Evolutionary conservation across 306 rosid genomes (phyloP), one percentile per base, ranked within the genome.

Genomic region (Fragaria vesca): DNA sequence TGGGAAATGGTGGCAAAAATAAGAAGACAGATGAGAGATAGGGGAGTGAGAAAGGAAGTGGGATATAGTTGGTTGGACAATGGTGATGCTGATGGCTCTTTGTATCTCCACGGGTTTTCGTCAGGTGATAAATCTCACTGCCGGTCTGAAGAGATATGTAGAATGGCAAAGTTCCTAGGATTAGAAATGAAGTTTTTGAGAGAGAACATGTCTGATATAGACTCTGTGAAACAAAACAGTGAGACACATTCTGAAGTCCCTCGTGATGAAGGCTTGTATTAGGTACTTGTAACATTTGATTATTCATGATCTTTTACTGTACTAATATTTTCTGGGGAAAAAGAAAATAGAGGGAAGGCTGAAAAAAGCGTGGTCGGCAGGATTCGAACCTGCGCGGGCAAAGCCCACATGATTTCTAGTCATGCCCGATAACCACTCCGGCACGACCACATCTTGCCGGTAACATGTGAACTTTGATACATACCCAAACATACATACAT

Each of bases 51-150:
- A 81, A 93, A 90, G 84, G 93, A 89, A 76, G 89, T 91, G 42
- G 96, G 94, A 15, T 91, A 81, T 81, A 91, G 97, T 81, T 90
- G 96, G 97, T 96, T 88, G 62, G 94, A 91, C 76, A 89, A 78
- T 62, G 88, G 85, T n/a, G 63, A 79, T 66, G 82, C 74, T 78
- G 83, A 76, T 66, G 88, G 85, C 76, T 90, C 91, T 45, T 79
- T 86, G 83, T 79, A 67, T 77, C 83, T 94, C 55, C 93, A 89
- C 82, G 86, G 96, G 20, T 94, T 94, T 79, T 94, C 97, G 12
- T 89, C 96, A 1, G 91, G 93, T 57, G 98, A 94, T 80, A 81
- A 62, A 68, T 89, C 94, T 43, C 97, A 91, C 75, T 87, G 86
- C 1, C 76, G 83, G 45, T 85, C 91, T 28, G 90, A 78, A 66